phyloP scores from a whole-genome alignment of 129 eudicot species.

The Helianthus tuberosus region DNA sequence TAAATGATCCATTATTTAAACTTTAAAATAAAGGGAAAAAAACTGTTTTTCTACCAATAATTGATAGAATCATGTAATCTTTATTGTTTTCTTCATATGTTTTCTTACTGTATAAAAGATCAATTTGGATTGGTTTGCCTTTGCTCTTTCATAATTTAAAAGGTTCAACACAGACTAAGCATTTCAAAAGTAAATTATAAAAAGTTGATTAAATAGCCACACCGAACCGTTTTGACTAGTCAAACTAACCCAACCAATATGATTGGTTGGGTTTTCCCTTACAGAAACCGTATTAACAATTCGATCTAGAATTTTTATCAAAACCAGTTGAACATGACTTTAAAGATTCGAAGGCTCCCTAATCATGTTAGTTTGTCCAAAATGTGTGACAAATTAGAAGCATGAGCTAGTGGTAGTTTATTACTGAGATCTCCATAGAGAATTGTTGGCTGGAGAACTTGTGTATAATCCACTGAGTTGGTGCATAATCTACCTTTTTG shows the following conservation, averaged over 20 bases:
- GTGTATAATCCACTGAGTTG: conserved; percentile 19
- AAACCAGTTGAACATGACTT: background rate
- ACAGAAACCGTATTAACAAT: no score
- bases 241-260: no score
- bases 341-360: background rate
- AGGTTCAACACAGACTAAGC: no score
- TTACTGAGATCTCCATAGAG: conserved; percentile 9
- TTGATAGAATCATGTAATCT: background rate
- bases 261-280: no score
- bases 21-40: background rate
- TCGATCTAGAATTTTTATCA: background rate
- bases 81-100: no score
- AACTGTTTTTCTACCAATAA: background rate
- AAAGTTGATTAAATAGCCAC: no score
- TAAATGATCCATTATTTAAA: background rate
- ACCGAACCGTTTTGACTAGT: background rate
- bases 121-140: no score
- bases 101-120: no score
- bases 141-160: no score
- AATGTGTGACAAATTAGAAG: conserved; percentile 14
- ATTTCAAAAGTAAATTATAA: no score
- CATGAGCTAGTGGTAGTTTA: conserved; percentile 25
- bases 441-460: conserved; percentile 26
- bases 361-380: background rate
- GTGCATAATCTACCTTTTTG: conserved; percentile 4